phyloP scores from a whole-genome alignment of 495 filamentous ascomycete species.

The Penicillium fimorum region DNA sequence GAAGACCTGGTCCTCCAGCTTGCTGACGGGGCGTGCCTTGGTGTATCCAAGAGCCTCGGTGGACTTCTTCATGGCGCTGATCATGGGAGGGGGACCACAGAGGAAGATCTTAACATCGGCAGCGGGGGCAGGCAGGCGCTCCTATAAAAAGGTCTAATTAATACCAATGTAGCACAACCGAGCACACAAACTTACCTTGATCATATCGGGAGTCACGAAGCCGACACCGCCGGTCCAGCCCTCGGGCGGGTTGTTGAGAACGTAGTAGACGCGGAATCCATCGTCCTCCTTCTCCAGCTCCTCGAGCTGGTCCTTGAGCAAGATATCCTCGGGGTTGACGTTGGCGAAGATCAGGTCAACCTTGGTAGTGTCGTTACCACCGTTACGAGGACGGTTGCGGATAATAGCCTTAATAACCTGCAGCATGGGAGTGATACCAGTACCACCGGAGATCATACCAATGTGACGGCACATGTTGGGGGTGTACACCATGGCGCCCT shows the following conservation, averaged over 20 bases:
- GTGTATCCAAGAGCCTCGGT: constrained; percentile 83
- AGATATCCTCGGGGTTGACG: constrained; percentile 87
- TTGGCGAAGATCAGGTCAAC: constrained; percentile 96
- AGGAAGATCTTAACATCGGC: constrained; percentile 91
- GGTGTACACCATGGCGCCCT: constrained; percentile 94
- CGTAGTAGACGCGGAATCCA: constrained; percentile 84
- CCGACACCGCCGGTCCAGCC: constrained; percentile 87
- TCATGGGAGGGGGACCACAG: constrained; percentile 95
- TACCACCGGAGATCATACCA: constrained; percentile 97
- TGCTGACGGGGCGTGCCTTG: constrained; percentile 91
- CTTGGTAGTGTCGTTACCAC: constrained; percentile 78
- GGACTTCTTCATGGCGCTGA: constrained; percentile 95
- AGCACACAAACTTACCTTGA: constrained; percentile 61
- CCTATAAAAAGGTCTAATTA: constrained; percentile 39
- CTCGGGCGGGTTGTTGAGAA: constrained; percentile 92
- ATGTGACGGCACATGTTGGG: constrained; percentile 93
- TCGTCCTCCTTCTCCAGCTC: constrained; percentile 70
- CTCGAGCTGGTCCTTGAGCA: constrained; percentile 89
- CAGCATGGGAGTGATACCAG: constrained; percentile 97
- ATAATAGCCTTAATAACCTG: constrained; percentile 91
- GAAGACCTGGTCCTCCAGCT: constrained; percentile 96
- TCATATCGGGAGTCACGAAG: constrained; percentile 94
- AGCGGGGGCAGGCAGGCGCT: constrained; percentile 79
- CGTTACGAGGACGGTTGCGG: constrained; percentile 65
- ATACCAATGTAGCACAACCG: constrained; percentile 13